Conservation (phyloP, 1,284 basidiomycete species). For the Puccinia triticina region DNA sequence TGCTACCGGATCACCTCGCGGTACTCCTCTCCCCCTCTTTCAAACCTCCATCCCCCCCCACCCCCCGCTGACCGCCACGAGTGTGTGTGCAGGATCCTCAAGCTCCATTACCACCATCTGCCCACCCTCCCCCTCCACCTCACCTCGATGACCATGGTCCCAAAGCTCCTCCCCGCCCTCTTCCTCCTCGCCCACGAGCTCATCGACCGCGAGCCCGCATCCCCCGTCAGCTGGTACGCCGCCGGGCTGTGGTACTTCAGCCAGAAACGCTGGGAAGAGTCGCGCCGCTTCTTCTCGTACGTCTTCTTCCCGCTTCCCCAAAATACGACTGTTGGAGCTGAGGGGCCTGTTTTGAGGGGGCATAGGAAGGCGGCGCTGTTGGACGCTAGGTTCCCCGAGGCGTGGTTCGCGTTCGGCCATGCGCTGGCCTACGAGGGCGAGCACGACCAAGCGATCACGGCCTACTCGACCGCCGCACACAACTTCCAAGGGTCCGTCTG, state of each 20-base stretch:
- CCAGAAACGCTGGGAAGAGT: constrained; percentile 80
- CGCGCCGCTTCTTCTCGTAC: constrained; percentile 86
- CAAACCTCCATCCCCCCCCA: no score
- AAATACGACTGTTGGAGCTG: no score
- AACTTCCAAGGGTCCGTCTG: constrained; percentile 82
- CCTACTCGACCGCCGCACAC: constrained; percentile 91
- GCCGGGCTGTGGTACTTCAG: constrained; percentile 96
- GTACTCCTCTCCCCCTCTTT: constrained; percentile 61
- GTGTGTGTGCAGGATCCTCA: constrained; percentile 70
- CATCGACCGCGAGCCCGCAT: constrained; percentile 88
- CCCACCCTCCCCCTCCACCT: constrained; percentile 88
- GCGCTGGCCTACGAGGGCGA: constrained; percentile 96
- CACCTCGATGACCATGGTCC: constrained; percentile 94
- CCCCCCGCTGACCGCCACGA: no score
- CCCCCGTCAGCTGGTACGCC: constrained; percentile 93
- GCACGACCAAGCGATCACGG: constrained; percentile 96
- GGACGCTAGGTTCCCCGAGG: constrained; percentile 91
- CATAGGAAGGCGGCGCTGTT: constrained; percentile 96
- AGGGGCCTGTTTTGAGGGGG: no score
- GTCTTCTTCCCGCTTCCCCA: neutral
- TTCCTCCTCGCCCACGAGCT: constrained; percentile 95
- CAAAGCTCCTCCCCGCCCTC: constrained; percentile 83
- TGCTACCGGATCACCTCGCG: constrained; percentile 84
- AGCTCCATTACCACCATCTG: constrained; percentile 76
- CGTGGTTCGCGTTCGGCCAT: constrained; percentile 97